Evolutionary conservation across 306 rosid genomes (phyloP), one percentile per base, ranked within the genome.

Genomic region (Abrus pulchellus): DNA sequence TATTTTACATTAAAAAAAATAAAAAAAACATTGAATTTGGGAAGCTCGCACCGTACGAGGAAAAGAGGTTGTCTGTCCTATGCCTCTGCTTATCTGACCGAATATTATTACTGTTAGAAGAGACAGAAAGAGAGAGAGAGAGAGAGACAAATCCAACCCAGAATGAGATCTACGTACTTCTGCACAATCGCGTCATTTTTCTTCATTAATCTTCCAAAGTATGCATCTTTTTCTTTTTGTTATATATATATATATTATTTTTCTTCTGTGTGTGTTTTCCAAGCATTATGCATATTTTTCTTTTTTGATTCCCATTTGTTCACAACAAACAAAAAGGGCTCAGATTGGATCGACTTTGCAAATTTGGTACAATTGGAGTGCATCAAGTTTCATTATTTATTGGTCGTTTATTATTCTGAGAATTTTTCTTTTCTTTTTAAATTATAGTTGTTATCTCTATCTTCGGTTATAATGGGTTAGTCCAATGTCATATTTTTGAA

Each of bases 91-190:
- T 7, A 49, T 56, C 36, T 60, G 44, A 60, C 13, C 41, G 65
- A 82, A 76, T 76, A 62, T 61, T 75, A 66, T 27, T 64, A 56
- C 38, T 28, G 9, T n/a, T 36, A 64, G 49, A 10, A 63, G 10
- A 34, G 4, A 33, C 1, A 65, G 32, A 40, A 14, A 72, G n/a
- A 45, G 2, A 65, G 8, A 64, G 3, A 75, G 45, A 57, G 61
- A 36, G 3, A 40, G 6, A 52, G 1, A 3, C 7, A 36, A 76
- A 32, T 14, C 43, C 40, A 27, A 38, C 47, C 57, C 59, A 65
- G 38, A 78, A 84, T 86, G 89, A 78, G 90, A 85, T 88, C 90
- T 60, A 71, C 65, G 50, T 28, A 9, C 63, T 74, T 79, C 47
- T 29, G 30, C 72, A 12, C 66, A 68, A 65, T n/a, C 65, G 62